A percentile compares a stretch with the other conserved stretches of the same genome.
phyloP scores from a whole-genome alignment of 495 filamentous ascomycete species.

The Opeltia flavorubescens region DNA sequence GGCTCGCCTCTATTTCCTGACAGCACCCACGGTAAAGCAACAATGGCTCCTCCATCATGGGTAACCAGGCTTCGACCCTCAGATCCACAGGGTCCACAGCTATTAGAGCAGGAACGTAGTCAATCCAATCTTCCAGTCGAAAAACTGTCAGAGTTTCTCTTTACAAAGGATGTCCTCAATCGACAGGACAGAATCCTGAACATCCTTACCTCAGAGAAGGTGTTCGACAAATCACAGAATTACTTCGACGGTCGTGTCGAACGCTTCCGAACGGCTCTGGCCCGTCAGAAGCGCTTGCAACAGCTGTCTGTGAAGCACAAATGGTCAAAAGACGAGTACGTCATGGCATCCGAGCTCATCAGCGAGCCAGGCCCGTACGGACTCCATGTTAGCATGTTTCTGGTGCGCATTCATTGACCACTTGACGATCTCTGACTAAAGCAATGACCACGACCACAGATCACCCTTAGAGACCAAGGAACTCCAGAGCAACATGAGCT shows the following conservation, averaged over 20 bases:
- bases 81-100: conserved; percentile 43
- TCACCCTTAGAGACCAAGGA: conserved; percentile 55
- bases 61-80: conserved; percentile 49
- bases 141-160: conserved; percentile 45
- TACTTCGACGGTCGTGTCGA: conserved; percentile 52
- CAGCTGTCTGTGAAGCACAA: conserved; percentile 45
- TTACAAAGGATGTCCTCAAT: conserved; percentile 40
- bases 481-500: conserved; percentile 54
- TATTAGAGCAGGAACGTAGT: conserved; percentile 43
- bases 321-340: conserved; percentile 49
- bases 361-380: conserved; percentile 55
- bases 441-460: conserved; percentile 24
- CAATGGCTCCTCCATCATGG: conserved; percentile 35
- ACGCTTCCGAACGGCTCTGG: conserved; percentile 45
- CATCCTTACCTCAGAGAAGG: conserved; percentile 42
- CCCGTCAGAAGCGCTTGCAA: conserved; percentile 48
- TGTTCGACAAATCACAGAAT: conserved; percentile 58
- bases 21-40: no score
- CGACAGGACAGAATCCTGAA: conserved; percentile 38
- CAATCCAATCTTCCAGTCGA: conserved; percentile 45
- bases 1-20: no score
- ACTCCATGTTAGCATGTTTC: conserved; percentile 53
- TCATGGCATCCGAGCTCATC: conserved; percentile 44
- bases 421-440: conserved; percentile 6
- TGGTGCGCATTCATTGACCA: conserved; percentile 25